Conservation (phyloP, 2,329 filamentous ascomycete species). For the Sporothrix protearum region DNA sequence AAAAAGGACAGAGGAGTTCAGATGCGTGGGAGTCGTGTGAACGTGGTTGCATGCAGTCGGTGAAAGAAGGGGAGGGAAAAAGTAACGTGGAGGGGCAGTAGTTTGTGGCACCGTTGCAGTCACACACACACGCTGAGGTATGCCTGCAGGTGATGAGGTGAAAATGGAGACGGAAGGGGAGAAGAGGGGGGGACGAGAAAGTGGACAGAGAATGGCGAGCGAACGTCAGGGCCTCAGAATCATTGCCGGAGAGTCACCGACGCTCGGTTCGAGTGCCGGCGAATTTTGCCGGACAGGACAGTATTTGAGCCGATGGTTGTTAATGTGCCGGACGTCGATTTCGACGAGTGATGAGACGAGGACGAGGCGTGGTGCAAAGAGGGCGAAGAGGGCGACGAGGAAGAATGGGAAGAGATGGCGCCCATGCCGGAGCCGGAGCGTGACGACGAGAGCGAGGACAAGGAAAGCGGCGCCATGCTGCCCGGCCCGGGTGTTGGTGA, state of each 20-base stretch:
- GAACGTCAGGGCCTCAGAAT: neutral
- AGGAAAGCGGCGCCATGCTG: neutral
- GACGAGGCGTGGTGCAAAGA: too few relatives aligned
- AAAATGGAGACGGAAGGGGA: neutral
- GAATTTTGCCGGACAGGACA: neutral
- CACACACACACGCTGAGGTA: neutral
- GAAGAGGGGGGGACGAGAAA: too few relatives aligned
- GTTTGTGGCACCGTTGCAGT: slow-evolving; percentile 1
- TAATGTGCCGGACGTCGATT: neutral
- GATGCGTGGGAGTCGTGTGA: neutral
- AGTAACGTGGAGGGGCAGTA: neutral
- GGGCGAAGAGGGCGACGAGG: neutral
- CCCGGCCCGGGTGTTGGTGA: neutral
- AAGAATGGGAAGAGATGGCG: neutral
- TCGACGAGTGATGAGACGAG: neutral
- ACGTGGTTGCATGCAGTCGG: neutral
- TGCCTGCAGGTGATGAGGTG: neutral
- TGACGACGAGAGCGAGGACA: neutral
- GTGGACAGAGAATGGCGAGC: neutral
- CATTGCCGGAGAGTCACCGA: neutral
- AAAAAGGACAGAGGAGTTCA: neutral
- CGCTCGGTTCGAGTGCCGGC: neutral
- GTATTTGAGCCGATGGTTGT: neutral
- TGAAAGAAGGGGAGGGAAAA: neutral
- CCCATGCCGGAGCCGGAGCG: neutral